Percentiles rank a stretch among this genome's conserved stretches.
phyloP scores from a whole-genome alignment of 768 basidiomycete genomes.

The Mycena vulgaris region DNA sequence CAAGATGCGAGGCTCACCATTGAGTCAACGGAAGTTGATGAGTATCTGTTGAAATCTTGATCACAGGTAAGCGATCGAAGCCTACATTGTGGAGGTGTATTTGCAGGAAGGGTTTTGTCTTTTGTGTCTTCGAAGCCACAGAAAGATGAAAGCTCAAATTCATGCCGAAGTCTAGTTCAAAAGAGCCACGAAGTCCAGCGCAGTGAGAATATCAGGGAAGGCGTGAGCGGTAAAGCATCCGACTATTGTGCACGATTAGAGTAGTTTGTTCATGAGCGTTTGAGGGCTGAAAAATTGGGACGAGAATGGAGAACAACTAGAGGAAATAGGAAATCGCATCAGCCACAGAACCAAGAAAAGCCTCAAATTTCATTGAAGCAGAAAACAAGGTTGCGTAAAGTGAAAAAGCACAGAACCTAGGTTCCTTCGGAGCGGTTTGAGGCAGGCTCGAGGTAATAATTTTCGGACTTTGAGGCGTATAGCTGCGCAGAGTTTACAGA shows the following conservation, averaged over 20 bases:
- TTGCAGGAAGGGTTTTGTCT: slow-evolving; percentile 6
- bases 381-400: no score
- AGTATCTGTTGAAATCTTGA: not conserved
- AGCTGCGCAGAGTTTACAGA: slow-evolving; percentile 2
- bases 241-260: slow-evolving; percentile 1
- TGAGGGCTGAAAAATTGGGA: not conserved
- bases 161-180: not conserved
- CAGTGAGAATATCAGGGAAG: not conserved
- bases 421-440: slow-evolving; percentile 3
- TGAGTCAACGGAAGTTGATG: no score
- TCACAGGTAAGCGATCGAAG: not conserved
- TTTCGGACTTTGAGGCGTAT: not conserved
- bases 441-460: not conserved
- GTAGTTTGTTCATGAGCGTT: slow-evolving; percentile 4
- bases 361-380: no score
- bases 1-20: no score
- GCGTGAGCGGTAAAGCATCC: slow-evolving; percentile 2
- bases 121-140: slow-evolving; percentile 8
- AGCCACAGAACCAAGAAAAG: no score
- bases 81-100: slow-evolving; percentile 2
- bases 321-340: no score
- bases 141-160: slow-evolving; percentile 4
- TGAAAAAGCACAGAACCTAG: no score
- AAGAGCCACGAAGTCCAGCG: slow-evolving; percentile 5
- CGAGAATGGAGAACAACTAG: no score